Base-by-base conservation (phyloP, 257 asterid genomes). In the Fraxinus excelsior region DNA sequence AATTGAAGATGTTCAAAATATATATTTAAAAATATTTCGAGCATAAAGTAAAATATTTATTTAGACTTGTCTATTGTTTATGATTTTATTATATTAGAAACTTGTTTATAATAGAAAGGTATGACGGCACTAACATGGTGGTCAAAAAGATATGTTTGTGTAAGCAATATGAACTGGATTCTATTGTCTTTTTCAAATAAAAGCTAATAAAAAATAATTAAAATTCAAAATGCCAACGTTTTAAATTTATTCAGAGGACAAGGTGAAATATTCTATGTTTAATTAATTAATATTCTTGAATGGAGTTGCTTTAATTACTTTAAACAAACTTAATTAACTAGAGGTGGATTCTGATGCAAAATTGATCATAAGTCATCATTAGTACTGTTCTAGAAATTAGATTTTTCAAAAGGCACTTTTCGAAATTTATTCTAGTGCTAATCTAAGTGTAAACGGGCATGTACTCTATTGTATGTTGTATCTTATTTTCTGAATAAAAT, bases 81-180 rank as follows among this genome's bases (percentile, higher is more conserved):
- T 40, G 46, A 5, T 38, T 40, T 40, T 9, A 9, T 40, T 7
- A 9, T 2, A 40, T 40, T 40, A 40, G 16, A 18, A 49, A 49
- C 60, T 16, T 53, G 9, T 2, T 19, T 19, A 51, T 51, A 19
- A 19, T 51, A 18, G 25, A 51, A 51, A 3, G 25, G 26, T 13
- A 44, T 13, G 53, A 44, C 53, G 19, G 53, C 53, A 13, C 53
- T 14, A 44, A 44, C 19, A 56, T 56, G 65, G 9, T 7, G 64
- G 29, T 21, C 3, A 8, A 7, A 56, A 56, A n/a, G 26, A 7
- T 14, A 16, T 80, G 71, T 72, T 70, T 29, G 65, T 58, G 80
- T 38, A 67, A 86, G 78, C 80, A 19, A n/a, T 38, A 46, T 82
- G 72, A 73, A 73, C 62, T 74, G 79, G 81, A 81, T 77, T 58